Conservation (phyloP, 2,329 filamentous ascomycete species). For the Phyllosticta ampelicida region DNA sequence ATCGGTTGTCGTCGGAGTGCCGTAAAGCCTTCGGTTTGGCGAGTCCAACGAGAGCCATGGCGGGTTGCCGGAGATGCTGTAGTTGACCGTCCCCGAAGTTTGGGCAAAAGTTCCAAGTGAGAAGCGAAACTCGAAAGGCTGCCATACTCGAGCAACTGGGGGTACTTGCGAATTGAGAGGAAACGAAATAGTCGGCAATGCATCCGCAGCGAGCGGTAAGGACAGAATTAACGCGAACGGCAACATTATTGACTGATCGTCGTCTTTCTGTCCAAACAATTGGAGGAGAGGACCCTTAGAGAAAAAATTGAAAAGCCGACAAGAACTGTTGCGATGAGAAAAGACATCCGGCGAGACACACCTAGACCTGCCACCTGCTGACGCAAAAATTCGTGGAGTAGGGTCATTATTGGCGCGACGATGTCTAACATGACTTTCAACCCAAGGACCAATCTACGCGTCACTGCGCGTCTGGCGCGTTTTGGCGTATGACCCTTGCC, state of each 20-base stretch:
- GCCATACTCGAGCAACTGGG: slow-evolving; percentile 58
- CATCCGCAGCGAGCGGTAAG: slow-evolving; percentile 15
- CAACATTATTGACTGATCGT: slow-evolving; percentile 12
- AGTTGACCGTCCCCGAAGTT: slow-evolving; percentile 45
- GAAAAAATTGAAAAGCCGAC: slow-evolving; percentile 12
- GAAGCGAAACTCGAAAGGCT: slow-evolving; percentile 61
- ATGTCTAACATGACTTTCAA: slow-evolving; percentile 8
- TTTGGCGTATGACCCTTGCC: slow-evolving; percentile 17
- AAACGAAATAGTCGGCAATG: slow-evolving; percentile 41
- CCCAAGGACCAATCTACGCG: slow-evolving; percentile 16
- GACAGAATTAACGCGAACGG: slow-evolving; percentile 14
- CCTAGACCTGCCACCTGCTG: slow-evolving; percentile 13
- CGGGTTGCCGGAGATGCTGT: slow-evolving; percentile 55
- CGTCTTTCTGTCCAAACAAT: background rate
- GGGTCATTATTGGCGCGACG: slow-evolving; percentile 13
- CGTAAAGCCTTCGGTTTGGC: slow-evolving; percentile 53
- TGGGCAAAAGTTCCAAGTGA: slow-evolving; percentile 64
- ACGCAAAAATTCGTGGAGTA: slow-evolving; percentile 20
- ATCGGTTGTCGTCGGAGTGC: slow-evolving; percentile 52
- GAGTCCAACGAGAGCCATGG: slow-evolving; percentile 66
- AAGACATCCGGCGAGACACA: background rate
- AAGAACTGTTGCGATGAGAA: slow-evolving; percentile 11
- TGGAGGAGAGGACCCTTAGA: background rate
- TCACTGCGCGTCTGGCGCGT: slow-evolving; percentile 12
- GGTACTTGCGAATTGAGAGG: slow-evolving; percentile 80